Conservation (phyloP, 2,329 filamentous ascomycete species). For the Colletotrichum tanaceti region DNA sequence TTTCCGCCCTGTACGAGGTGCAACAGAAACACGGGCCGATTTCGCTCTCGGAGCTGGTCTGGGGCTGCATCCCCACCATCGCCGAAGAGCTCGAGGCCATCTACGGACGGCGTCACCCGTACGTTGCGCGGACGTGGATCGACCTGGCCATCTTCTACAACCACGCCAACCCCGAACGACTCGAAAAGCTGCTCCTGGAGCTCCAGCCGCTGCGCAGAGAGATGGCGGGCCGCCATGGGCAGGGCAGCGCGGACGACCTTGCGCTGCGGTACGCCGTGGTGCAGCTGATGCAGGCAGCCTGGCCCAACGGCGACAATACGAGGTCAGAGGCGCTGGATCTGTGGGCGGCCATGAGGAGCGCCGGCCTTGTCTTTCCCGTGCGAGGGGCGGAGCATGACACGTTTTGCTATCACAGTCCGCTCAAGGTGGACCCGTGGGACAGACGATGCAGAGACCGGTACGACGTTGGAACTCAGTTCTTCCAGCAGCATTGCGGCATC, state of each 20-base stretch:
- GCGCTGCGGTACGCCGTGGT: conserved; percentile 55
- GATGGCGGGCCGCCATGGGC: conserved; percentile 51
- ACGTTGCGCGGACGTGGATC: conserved; percentile 56
- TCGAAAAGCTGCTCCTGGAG: conserved; percentile 53
- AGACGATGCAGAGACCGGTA: conserved; percentile 58
- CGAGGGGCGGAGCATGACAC: conserved; percentile 53
- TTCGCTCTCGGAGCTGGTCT: conserved; percentile 57
- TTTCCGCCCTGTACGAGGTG: conserved; percentile 57
- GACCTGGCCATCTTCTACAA: conserved; percentile 56
- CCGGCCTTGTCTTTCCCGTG: conserved; percentile 51
- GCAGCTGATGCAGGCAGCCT: conserved; percentile 53
- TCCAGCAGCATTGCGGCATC: conserved; percentile 54
- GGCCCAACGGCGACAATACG: conserved; percentile 50
- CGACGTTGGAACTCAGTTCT: conserved; percentile 51
- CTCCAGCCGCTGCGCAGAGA: conserved; percentile 51
- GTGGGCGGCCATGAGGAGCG: conserved; percentile 51
- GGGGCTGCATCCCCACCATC: conserved; percentile 55
- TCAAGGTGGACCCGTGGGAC: conserved; percentile 58
- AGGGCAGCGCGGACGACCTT: conserved; percentile 51
- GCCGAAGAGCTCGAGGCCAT: conserved; percentile 59
- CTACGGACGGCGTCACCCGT: conserved; percentile 57
- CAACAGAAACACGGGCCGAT: conserved; percentile 58
- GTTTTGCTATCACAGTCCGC: conserved; percentile 57
- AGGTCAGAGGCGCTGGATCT: conserved; percentile 53
- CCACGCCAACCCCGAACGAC: conserved; percentile 51